phyloP scores from a whole-genome alignment of 1,284 basidiomycete genomes.

The Ganoderma leucocontextum region DNA sequence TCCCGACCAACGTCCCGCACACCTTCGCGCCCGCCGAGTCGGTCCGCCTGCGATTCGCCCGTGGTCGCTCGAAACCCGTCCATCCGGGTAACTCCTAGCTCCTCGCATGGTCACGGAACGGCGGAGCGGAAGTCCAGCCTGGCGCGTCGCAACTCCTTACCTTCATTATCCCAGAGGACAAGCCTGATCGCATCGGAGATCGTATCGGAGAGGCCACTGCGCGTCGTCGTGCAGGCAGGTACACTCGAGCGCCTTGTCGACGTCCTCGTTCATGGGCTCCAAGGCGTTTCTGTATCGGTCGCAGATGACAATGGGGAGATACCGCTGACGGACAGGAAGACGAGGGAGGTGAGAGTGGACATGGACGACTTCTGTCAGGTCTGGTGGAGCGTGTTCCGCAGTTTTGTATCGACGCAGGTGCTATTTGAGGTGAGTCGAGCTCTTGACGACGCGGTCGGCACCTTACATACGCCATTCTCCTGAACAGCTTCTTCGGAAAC shows the following conservation, averaged over 20 bases:
- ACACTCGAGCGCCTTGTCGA: slow-evolving; percentile 78
- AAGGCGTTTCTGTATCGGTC: slow-evolving; percentile 77
- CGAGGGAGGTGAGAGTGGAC: slow-evolving; percentile 74
- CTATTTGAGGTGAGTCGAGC: slow-evolving; percentile 76
- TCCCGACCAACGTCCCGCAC: slow-evolving; percentile 67
- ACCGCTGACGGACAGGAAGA: slow-evolving; percentile 73
- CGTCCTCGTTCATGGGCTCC: slow-evolving; percentile 78
- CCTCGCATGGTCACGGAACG: slow-evolving; percentile 66
- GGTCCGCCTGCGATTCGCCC: slow-evolving; percentile 52
- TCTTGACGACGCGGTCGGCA: slow-evolving; percentile 18
- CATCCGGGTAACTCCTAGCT: slow-evolving; percentile 75
- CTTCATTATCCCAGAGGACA: slow-evolving; percentile 70
- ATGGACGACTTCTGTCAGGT: slow-evolving; percentile 72
- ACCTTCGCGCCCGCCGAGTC: slow-evolving; percentile 69
- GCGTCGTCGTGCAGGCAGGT: slow-evolving; percentile 79
- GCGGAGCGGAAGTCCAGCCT: slow-evolving; percentile 75
- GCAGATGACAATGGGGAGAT: slow-evolving; percentile 87
- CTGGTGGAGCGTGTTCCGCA: slow-evolving; percentile 84
- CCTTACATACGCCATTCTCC: slow-evolving; percentile 24
- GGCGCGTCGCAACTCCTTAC: slow-evolving; percentile 78
- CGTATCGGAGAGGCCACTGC: slow-evolving; percentile 70
- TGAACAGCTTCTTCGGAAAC: slow-evolving; percentile 73
- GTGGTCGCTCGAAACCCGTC: slow-evolving; percentile 62
- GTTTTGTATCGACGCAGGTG: slow-evolving; percentile 78
- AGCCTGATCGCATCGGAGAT: slow-evolving; percentile 65